Conservation (phyloP, 1,284 basidiomycete species). For the Tilletia horrida region DNA sequence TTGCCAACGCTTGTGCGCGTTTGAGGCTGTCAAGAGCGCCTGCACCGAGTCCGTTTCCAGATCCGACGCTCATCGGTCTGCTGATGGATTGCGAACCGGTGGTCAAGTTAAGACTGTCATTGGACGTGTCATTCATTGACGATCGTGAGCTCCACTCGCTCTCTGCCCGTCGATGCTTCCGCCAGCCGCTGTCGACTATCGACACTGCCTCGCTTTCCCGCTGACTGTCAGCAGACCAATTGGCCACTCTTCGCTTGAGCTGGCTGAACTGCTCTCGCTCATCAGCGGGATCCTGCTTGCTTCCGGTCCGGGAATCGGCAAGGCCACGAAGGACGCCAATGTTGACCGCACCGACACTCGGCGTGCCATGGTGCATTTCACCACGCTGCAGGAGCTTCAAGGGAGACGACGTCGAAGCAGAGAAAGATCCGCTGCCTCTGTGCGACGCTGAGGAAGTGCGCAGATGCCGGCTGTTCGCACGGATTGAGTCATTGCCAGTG, state of each 20-base stretch:
- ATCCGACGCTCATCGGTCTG: neutral
- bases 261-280: neutral
- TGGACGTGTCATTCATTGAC: neutral
- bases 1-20: neutral
- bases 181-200: neutral
- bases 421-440: neutral
- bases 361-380: neutral
- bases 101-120: no score
- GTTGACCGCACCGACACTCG: constrained; percentile 7
- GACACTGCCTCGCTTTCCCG: constrained; percentile 1
- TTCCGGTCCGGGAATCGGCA: neutral
- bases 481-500: neutral
- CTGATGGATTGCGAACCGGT: neutral
- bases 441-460: no score
- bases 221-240: no score
- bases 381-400: neutral
- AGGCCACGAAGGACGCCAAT: neutral
- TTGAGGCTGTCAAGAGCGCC: constrained; percentile 14
- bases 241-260: no score
- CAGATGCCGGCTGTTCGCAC: no score
- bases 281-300: neutral
- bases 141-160: constrained; percentile 1
- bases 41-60: neutral
- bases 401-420: neutral
- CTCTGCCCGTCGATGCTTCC: neutral